phyloP scores from a whole-genome alignment of 78 protist species.

The Tieghemostelium lacteum region DNA sequence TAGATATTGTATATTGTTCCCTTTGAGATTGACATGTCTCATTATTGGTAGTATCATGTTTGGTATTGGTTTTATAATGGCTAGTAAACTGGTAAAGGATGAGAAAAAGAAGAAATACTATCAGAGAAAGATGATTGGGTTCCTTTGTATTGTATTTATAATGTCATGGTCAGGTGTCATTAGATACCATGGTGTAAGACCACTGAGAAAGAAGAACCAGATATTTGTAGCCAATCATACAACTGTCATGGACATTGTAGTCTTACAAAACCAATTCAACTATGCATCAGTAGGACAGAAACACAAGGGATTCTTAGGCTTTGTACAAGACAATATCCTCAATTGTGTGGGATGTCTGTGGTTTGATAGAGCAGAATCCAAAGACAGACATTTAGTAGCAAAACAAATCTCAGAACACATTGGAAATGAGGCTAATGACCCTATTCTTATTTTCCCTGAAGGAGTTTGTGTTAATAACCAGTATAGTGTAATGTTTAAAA shows the following conservation, averaged over 20 bases:
- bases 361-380: conserved; percentile 91
- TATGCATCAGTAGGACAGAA: conserved; percentile 89
- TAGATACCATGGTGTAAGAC: conserved; percentile 77
- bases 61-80: conserved; percentile 19
- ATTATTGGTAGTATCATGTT: conserved; percentile 3
- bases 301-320: conserved; percentile 89
- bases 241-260: conserved; percentile 86
- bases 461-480: conserved; percentile 96
- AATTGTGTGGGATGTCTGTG: conserved; percentile 86
- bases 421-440: conserved; percentile 74
- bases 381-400: conserved; percentile 66
- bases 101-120: not conserved
- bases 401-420: conserved; percentile 80
- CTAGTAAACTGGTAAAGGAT: conserved; percentile 41
- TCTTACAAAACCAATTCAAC: conserved; percentile 63
- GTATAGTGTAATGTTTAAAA: conserved; percentile 92
- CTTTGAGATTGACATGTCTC: conserved; percentile 73
- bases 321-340: conserved; percentile 87
- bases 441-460: conserved; percentile 93
- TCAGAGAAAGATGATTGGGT: conserved; percentile 19
- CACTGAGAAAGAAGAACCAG: conserved; percentile 78
- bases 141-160: conserved; percentile 39
- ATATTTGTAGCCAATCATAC: conserved; percentile 95
- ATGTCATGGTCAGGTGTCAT: conserved; percentile 86
- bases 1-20: conserved; percentile 86